Evolutionary conservation across 352 stramenopile species (phyloP).

Genomic region (Phytophthora vignae): DNA sequence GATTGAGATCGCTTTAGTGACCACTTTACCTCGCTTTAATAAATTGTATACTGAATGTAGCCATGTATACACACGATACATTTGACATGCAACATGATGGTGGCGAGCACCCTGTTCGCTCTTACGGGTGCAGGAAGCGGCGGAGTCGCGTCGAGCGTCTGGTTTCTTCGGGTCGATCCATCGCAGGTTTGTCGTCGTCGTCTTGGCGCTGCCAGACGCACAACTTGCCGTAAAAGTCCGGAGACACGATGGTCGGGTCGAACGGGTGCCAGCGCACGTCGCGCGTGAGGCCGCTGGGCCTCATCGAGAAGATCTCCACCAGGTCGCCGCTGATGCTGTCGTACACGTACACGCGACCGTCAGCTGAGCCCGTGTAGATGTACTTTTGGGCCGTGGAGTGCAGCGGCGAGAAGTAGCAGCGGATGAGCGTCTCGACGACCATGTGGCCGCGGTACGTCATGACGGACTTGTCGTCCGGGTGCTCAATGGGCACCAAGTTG

Average conservation of each 20-base stretch:
- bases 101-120: neutral
- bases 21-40: neutral
- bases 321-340: constrained; percentile 77
- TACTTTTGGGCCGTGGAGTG: constrained; percentile 90
- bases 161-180: neutral
- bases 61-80: constrained; percentile 20
- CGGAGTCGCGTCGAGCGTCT: constrained; percentile 2
- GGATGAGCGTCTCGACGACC: constrained; percentile 86
- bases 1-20: constrained; percentile 12
- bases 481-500: constrained; percentile 59
- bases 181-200: constrained; percentile 14
- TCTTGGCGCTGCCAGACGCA: constrained; percentile 83
- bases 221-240: constrained; percentile 88
- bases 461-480: constrained; percentile 78
- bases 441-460: constrained; percentile 89
- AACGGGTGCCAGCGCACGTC: constrained; percentile 89
- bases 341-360: constrained; percentile 87
- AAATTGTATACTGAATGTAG: constrained; percentile 9
- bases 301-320: constrained; percentile 84
- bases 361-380: constrained; percentile 84
- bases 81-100: constrained; percentile 2
- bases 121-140: constrained; percentile 3
- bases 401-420: constrained; percentile 87
- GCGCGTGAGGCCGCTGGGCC: constrained; percentile 77
- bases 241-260: constrained; percentile 83